A percentile compares a stretch with the other conserved stretches of the same genome.
These are phyloP conservation scores for Thuidium tamariscinum DNA, from an alignment of 225 moss, liverwort and hornwort genomes.

Conservation along the genomic window DNA sequence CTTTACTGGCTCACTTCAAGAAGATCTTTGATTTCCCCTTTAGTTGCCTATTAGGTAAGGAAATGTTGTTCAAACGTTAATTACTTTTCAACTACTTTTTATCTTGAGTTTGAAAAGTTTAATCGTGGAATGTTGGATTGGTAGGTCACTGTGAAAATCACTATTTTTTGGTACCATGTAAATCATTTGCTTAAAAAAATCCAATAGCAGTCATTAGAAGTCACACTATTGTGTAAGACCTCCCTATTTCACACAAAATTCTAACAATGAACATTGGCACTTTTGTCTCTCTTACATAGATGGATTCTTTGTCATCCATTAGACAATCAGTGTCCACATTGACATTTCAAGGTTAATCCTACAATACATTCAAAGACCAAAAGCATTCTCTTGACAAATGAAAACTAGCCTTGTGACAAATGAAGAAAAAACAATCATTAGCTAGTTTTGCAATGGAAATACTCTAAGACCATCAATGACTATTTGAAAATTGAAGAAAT, in stretches of 20 bases:
- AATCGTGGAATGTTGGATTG: not conserved
- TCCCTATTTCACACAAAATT: no score
- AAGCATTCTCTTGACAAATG: not conserved
- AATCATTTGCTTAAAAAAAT: no score
- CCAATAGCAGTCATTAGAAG: no score
- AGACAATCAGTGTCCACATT: no score
- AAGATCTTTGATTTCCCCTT: not conserved
- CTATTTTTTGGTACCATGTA: no score
- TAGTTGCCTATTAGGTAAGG: fast-evolving
- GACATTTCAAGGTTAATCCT: not conserved
- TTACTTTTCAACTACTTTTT: not conserved
- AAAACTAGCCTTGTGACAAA: fast-evolving
- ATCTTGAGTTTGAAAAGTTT: not conserved
- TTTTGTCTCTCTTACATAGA: no score
- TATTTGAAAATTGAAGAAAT: not conserved
- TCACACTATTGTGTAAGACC: no score
- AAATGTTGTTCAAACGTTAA: not conserved
- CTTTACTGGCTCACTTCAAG: fast-evolving
- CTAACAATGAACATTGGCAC: no score
- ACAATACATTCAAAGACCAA: fast-evolving
- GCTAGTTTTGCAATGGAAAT: not conserved
- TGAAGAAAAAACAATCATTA: not conserved
- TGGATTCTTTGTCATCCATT: no score
- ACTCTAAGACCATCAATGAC: not conserved
- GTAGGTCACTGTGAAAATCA: no score